Evolutionary conservation across 75 land plant genomes (phyloP), one percentile per base, ranked within the genome.

Genomic region (Picea glauca): DNA sequence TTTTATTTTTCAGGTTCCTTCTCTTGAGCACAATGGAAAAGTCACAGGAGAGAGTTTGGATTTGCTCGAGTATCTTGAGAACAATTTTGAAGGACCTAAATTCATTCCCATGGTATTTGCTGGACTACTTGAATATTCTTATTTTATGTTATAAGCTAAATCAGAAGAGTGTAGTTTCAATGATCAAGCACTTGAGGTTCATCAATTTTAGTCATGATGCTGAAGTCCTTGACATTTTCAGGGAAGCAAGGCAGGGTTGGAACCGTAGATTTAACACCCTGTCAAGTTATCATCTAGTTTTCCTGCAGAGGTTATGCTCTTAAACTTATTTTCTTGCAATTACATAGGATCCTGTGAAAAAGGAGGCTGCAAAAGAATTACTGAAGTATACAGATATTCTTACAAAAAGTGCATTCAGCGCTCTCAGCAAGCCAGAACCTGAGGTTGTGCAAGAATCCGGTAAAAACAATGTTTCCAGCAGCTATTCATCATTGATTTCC

Each of bases 21-120:
- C 96, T 23, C 79, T 94, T 83, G 97, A 94, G 84, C 93, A 94
- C 76, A 89, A 94, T 77, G 88, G 90, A n/a, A n/a, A n/a, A n/a
- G n/a, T n/a, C n/a, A n/a, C n/a, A n/a, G n/a, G n/a, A n/a, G n/a
- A n/a, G n/a, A n/a, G n/a, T n/a, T n/a, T n/a, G n/a, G n/a, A n/a
- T n/a, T n/a, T n/a, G n/a, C n/a, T n/a, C n/a, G n/a, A n/a, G n/a
- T n/a, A n/a, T n/a, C n/a, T n/a, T n/a, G n/a, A n/a, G n/a, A n/a
- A n/a, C n/a, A n/a, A n/a, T n/a, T n/a, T n/a, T n/a, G n/a, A n/a
- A n/a, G n/a, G n/a, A n/a, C n/a, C n/a, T n/a, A n/a, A n/a, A n/a
- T n/a, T n/a, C n/a, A n/a, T n/a, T n/a, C n/a, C n/a, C n/a, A n/a
- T n/a, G n/a, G n/a, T n/a, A n/a, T n/a, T n/a, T n/a, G n/a, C n/a